These are phyloP conservation scores for Aspergillus sparsus DNA, from an alignment of 495 filamentous ascomycete genomes.

Conservation along the genomic window DNA sequence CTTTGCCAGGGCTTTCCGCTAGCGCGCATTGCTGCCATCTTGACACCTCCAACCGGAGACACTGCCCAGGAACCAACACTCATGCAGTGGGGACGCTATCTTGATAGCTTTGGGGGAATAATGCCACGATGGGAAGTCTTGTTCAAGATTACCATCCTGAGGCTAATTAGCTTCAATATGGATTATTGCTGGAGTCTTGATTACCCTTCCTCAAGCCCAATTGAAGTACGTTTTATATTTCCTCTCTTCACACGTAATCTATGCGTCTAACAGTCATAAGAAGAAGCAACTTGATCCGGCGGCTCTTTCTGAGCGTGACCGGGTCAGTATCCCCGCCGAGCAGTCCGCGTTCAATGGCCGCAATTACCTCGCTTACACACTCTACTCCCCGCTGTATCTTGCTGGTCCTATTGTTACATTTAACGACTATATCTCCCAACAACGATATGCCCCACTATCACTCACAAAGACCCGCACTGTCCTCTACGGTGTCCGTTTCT, in stretches of 20 bases:
- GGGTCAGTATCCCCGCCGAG: constrained; percentile 72
- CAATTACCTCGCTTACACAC: constrained; percentile 83
- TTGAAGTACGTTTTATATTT: constrained; percentile 69
- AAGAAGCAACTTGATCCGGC: constrained; percentile 95
- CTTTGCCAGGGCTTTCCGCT: constrained; percentile 75
- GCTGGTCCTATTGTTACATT: constrained; percentile 93
- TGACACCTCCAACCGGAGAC: constrained; percentile 42
- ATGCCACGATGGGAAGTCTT: constrained; percentile 89
- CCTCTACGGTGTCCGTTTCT: constrained; percentile 82
- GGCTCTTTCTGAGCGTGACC: constrained; percentile 82
- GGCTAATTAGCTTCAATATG: constrained; percentile 94
- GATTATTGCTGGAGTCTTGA: constrained; percentile 93
- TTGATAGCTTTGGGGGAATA: constrained; percentile 79
- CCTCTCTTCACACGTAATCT: background rate
- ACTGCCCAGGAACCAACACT: constrained; percentile 39
- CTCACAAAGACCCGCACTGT: constrained; percentile 66
- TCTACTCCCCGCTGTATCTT: constrained; percentile 93
- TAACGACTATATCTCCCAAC: constrained; percentile 95
- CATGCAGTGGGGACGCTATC: constrained; percentile 59
- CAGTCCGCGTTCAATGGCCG: constrained; percentile 69
- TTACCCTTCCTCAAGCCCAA: constrained; percentile 60
- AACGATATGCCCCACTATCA: constrained; percentile 66
- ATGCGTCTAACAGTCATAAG: constrained; percentile 70
- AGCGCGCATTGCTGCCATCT: constrained; percentile 55
- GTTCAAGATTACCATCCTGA: constrained; percentile 94